These are phyloP conservation scores for Furcasterigmium furcatum DNA, from an alignment of 2,329 filamentous ascomycete genomes.

Conservation along the genomic window DNA sequence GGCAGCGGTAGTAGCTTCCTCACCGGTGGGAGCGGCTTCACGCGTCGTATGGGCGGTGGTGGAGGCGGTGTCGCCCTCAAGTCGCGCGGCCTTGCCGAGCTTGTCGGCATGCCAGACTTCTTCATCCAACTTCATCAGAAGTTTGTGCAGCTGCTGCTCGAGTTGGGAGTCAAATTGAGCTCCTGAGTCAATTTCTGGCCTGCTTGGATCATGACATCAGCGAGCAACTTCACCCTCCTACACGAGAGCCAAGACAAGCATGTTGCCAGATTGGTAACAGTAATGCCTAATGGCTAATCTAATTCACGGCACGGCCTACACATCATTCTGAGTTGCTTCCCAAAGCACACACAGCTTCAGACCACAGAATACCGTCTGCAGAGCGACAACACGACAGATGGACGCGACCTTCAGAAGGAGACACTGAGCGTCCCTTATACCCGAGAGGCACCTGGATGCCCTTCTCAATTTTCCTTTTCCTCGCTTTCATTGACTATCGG, in stretches of 20 bases:
- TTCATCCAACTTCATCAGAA: slow-evolving; percentile 64
- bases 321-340: too few relatives aligned
- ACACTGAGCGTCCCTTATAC: not conserved
- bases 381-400: too few relatives aligned
- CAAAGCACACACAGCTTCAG: too few relatives aligned
- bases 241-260: too few relatives aligned
- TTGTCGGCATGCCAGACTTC: slow-evolving; percentile 65
- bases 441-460: too few relatives aligned
- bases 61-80: slow-evolving; percentile 54
- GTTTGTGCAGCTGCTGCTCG: slow-evolving; percentile 61
- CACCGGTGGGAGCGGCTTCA: slow-evolving; percentile 52
- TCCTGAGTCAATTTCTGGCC: slow-evolving; percentile 27
- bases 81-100: slow-evolving; percentile 60
- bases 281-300: too few relatives aligned
- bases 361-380: too few relatives aligned
- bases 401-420: too few relatives aligned
- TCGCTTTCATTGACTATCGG: too few relatives aligned
- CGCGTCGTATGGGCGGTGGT: slow-evolving; percentile 54
- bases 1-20: slow-evolving; percentile 51
- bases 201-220: not conserved
- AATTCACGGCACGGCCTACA: too few relatives aligned
- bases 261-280: too few relatives aligned
- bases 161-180: slow-evolving; percentile 52
- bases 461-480: slow-evolving; percentile 3
- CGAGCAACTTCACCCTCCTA: too few relatives aligned